A percentile compares a stretch with the other conserved stretches of the same genome.
Evolutionary conservation across 768 basidiomycete species (phyloP).

Genomic region (Mycena rebaudengoi): DNA sequence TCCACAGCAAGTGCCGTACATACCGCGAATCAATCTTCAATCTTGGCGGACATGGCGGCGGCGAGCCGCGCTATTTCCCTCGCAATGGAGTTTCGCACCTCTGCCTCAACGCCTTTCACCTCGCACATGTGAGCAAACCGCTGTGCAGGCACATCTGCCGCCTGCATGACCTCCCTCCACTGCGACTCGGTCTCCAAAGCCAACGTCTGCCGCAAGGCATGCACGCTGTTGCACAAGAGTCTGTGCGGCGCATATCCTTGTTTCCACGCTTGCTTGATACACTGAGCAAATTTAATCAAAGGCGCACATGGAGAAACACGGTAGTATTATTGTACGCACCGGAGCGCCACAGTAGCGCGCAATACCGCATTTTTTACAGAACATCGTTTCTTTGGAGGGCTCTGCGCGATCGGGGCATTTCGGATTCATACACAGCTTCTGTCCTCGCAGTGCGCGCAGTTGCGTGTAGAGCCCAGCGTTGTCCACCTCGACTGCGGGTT

Average conservation of each 20-base stretch:
- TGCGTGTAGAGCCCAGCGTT: background rate
- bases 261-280: slow-evolving; percentile 4
- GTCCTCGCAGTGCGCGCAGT: background rate
- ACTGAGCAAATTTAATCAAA: background rate
- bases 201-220: background rate
- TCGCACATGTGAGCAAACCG: slow-evolving; percentile 1
- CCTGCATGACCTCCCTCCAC: slow-evolving; percentile 4
- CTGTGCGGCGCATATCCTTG: slow-evolving; percentile 2
- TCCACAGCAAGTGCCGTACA: no score
- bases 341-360: background rate
- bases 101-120: background rate
- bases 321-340: background rate
- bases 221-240: background rate
- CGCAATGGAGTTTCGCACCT: background rate
- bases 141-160: background rate
- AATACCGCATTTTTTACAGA: slow-evolving; percentile 2
- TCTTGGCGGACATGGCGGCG: background rate
- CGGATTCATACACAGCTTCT: background rate
- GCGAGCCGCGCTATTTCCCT: background rate
- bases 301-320: no score
- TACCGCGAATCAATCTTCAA: no score
- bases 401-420: background rate
- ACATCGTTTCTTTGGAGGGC: background rate
- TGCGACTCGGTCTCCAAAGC: background rate
- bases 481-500: background rate